Percentiles rank a stretch among this genome's conserved stretches.
Conservation (phyloP, 2,329 filamentous ascomycete genomes). For the Claviceps spartinae region DNA sequence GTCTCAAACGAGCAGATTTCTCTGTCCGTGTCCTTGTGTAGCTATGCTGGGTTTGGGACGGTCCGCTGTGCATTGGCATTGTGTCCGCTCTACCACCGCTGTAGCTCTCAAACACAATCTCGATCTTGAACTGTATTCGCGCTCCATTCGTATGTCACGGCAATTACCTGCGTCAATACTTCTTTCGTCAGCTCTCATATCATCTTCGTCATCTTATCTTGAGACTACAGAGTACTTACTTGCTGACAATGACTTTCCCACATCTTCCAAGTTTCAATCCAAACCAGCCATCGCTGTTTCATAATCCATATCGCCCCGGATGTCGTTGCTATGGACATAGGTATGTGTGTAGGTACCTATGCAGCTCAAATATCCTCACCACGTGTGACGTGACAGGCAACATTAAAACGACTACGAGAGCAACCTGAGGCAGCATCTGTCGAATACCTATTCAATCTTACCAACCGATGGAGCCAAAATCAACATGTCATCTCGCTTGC, state of each 20-base stretch:
- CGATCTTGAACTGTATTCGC: slow-evolving; percentile 2
- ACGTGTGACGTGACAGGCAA: background rate
- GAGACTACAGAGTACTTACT: background rate
- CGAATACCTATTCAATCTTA: background rate
- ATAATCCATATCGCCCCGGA: too few species aligned
- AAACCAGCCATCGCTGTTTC: too few species aligned
- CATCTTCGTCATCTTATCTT: background rate
- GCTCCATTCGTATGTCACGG: slow-evolving; percentile 5
- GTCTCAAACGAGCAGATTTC: background rate
- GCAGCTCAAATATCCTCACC: too few species aligned
- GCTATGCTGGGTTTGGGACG: background rate
- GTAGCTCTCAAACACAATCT: background rate
- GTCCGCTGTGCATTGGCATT: background rate
- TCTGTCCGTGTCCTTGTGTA: background rate
- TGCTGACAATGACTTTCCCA: too few species aligned
- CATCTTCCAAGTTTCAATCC: too few species aligned
- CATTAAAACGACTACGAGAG: background rate
- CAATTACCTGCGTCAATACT: background rate
- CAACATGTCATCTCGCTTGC: slow-evolving; percentile 8
- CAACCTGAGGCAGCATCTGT: background rate
- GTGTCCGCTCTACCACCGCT: background rate
- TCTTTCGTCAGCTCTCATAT: background rate
- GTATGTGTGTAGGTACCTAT: too few species aligned
- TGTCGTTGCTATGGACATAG: too few species aligned
- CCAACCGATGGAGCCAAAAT: background rate